Base-by-base conservation (phyloP, 208 protist genomes). In the Leishmania braziliensis region DNA sequence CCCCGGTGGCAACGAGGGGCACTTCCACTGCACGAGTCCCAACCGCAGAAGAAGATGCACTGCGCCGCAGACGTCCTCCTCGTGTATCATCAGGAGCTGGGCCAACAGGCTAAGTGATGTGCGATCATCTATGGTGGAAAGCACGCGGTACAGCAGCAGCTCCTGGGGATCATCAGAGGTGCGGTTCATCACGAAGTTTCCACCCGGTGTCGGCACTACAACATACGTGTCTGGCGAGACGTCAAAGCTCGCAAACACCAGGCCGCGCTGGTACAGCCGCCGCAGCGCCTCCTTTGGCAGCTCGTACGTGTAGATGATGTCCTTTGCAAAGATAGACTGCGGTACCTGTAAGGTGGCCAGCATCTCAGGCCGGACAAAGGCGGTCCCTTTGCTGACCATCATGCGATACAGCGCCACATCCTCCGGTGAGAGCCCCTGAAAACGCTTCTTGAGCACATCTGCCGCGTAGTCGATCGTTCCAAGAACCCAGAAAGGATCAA, bases 181-280 rank as follows among this genome's bases (percentile, higher is more conserved):
- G 66, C 98, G 88, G 84, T 99, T 99, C 99, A 99, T 99, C 18
- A 99, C 98, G 75, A 99, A 99, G 78, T 99, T 92, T n/a, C 88
- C 87, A 26, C 69, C 70, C 14, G 99, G 86, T 16, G 98, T 98
- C 3, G 98, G 98, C 23, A 99, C 95, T 14, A 93, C 84, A 65
- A 99, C 87, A 71, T 84, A 83, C 83, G 99, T 97, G 39, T 97
- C 88, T 26, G 98, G 89, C 23, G 88, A 75, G 20, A 99, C 95
- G 4, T 90, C 91, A 60, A 99, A 92, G 26, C 91, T 85, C 50
- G 97, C 80, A 77, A 95, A 98, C 6, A 99, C 89, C 1, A 99
- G 85, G 10, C 95, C 98, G 68, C 90, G 96, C 33, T 83, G 91
- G 62, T 98, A 98, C 48, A 99, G 82, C 51, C 70, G 56, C 66